Base-by-base conservation (phyloP, 331 rosid genomes). In the Rosa hybrid region DNA sequence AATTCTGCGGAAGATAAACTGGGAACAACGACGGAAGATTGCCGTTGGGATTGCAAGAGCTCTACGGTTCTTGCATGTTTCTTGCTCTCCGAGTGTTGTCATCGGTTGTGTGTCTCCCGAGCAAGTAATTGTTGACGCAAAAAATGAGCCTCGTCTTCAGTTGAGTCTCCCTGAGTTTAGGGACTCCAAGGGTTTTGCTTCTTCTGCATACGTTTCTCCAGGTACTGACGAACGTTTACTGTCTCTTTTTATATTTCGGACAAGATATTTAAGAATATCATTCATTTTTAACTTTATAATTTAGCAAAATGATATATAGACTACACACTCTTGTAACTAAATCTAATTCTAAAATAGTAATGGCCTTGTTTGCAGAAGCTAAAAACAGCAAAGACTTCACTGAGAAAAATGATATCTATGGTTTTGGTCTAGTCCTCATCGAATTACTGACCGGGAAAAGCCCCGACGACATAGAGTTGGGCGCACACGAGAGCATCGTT, bases 391-490 rank as follows among this genome's bases (percentile, higher is more conserved):
- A 86, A 79, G 94, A 68, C 1, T 71, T 80, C 53, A 88, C 90
- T 0, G 97, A 93, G 83, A 90, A 86, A 86, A 86, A 89, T 74
- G 97, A 92, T 51, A 76, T 93, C 12, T 93, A 93, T 73, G 90
- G 91, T 10, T 89, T 91, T 0, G 99, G 99, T 23, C 78, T 91
- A 4, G 53, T 89, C 76, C 69, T 96, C 79, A 93, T 96, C 45
- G 94, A 91, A 59, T 49, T 96, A 27, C 81, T 96, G 69, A 93
- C 97, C 67, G 99, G 99, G 14, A 96, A 91, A 84, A 81, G 86
- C 20, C 82, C 92, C 1, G 62, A 68, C 75, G 96, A 89, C 78
- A 12, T 67, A 41, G 93, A 95, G 79, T 72, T 79, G 53, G 87
- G 89, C 41, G 71, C 51, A 74, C 86, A 87, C 46, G 87, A 81